Conservation (phyloP, 2,329 filamentous ascomycete genomes). For the Bipolaris oryzae region DNA sequence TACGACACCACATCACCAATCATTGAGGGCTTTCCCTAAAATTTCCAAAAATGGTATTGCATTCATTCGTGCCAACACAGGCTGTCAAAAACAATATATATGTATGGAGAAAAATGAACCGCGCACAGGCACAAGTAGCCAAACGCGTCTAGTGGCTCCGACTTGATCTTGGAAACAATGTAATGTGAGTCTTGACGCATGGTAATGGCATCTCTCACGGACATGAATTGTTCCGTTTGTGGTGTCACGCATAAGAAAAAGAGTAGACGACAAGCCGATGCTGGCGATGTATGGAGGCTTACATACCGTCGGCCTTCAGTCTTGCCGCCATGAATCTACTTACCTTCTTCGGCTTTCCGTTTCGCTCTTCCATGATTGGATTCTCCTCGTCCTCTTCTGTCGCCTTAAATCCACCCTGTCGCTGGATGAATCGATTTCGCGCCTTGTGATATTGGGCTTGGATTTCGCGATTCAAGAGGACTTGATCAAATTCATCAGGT, state of each 20-base stretch:
- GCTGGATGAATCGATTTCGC: constrained; percentile 81
- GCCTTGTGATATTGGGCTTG: constrained; percentile 81
- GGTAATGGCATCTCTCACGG: constrained; percentile 44
- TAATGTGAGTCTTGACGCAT: constrained; percentile 48
- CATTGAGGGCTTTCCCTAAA: too few relatives aligned
- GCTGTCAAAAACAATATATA: not conserved
- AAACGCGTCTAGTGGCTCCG: constrained; percentile 43
- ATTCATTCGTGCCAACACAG: not conserved
- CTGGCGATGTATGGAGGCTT: constrained; percentile 9
- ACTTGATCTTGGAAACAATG: constrained; percentile 45
- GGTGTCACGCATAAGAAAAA: not conserved
- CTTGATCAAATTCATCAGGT: constrained; percentile 66
- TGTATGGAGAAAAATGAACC: constrained; percentile 42
- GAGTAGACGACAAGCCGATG: not conserved
- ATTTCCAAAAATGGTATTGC: not conserved
- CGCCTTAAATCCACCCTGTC: constrained; percentile 77
- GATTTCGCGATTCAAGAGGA: constrained; percentile 76
- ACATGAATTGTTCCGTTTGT: constrained; percentile 44
- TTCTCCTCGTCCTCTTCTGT: constrained; percentile 70
- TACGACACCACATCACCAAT: not conserved
- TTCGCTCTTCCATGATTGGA: constrained; percentile 70
- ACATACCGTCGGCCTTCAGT: constrained; percentile 51
- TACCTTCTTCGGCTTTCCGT: constrained; percentile 64
- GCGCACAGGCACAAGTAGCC: constrained; percentile 34
- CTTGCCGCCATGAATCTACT: constrained; percentile 77